Conservation (phyloP, 2,329 filamentous ascomycete species). For the Botrytis tulipae region DNA sequence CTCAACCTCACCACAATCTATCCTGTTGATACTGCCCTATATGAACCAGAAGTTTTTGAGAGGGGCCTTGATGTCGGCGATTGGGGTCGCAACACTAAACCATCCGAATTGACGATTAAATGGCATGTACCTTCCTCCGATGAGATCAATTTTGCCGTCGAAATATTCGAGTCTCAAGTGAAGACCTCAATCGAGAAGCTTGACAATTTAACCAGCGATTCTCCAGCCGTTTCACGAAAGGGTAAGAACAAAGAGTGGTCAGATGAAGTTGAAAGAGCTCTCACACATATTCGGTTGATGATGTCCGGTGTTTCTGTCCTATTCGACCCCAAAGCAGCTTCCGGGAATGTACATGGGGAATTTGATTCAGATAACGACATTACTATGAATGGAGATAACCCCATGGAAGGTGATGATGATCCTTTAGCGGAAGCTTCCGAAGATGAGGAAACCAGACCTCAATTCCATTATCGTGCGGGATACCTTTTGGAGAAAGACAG, state of each 20-base stretch:
- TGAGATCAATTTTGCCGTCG: conserved; percentile 85
- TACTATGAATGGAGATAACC: conserved; percentile 47
- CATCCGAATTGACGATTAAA: conserved; percentile 74
- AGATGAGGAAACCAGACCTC: conserved; percentile 78
- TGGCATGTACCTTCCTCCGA: conserved; percentile 84
- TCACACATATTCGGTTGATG: conserved; percentile 84
- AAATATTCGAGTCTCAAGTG: conserved; percentile 83
- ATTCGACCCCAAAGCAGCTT: conserved; percentile 76
- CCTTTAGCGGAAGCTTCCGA: conserved; percentile 62
- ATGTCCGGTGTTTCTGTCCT: conserved; percentile 86
- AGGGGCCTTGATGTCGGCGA: conserved; percentile 72
- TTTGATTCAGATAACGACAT: conserved; percentile 47
- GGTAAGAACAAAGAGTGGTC: conserved; percentile 99
- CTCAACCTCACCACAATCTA: conserved; percentile 95
- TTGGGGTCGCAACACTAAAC: conserved; percentile 79
- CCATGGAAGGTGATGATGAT: conserved; percentile 56
- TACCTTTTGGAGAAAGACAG: conserved; percentile 70
- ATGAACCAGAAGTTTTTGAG: conserved; percentile 72
- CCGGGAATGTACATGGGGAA: conserved; percentile 49
- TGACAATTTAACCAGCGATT: conserved; percentile 74
- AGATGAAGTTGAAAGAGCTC: conserved; percentile 87
- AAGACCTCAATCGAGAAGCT: conserved; percentile 73
- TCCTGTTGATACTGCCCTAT: conserved; percentile 83
- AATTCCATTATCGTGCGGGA: conserved; percentile 85
- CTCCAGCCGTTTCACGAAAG: conserved; percentile 80